Base-by-base conservation (phyloP, 2,329 filamentous ascomycete species). In the Samsoniella hepiali region DNA sequence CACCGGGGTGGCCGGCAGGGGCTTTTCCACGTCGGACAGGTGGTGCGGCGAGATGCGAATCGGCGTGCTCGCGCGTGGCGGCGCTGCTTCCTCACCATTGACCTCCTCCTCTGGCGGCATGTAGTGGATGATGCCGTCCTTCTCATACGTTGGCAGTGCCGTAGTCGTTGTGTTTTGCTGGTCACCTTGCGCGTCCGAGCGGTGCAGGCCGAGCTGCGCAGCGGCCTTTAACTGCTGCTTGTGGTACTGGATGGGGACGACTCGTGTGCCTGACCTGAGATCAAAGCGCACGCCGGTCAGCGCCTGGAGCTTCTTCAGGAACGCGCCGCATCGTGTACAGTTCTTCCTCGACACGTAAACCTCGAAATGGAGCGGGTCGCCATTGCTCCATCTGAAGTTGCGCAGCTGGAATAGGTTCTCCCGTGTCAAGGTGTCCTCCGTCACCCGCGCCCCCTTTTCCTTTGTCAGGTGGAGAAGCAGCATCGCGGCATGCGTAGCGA, bases 301-400 rank as follows among this genome's bases (percentile, higher is more conserved):
- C 3, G 65, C 63, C 22, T 69, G 63, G 0, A 77, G 69, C 6
- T 56, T 64, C 2, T 45, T 32, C 1, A 74, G 68, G 5, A 76
- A 69, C 2, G n/a, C 40, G 0, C 65, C 67, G 62, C 75, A 77
- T 0, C 65, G 64, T 0, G 2, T 6, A 53, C 75, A 77, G n/a
- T 73, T 70, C 44, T 69, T 72, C 3, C 75, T 65, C 1, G 75
- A 77, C 10, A 77, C 75, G 65, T 73, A 74, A 0, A 77, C 69
- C 36, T 77, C 75, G 27, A 77, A 70, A 0, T 59, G 32, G 0
- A 73, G 74, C 2, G 65, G 65, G 0, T 68, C 65, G 9, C 70
- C 72, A 47, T 73, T 68, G 2, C 67, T 65, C 71, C 70, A 75
- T 1, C 61, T 36, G 5, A 57, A 68, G 0, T 47, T 10, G 2